Percentiles rank a stretch among this genome's conserved stretches.
Evolutionary conservation across 2,329 filamentous ascomycete species (phyloP).

Genomic region (Aureobasidium subglaciale): DNA sequence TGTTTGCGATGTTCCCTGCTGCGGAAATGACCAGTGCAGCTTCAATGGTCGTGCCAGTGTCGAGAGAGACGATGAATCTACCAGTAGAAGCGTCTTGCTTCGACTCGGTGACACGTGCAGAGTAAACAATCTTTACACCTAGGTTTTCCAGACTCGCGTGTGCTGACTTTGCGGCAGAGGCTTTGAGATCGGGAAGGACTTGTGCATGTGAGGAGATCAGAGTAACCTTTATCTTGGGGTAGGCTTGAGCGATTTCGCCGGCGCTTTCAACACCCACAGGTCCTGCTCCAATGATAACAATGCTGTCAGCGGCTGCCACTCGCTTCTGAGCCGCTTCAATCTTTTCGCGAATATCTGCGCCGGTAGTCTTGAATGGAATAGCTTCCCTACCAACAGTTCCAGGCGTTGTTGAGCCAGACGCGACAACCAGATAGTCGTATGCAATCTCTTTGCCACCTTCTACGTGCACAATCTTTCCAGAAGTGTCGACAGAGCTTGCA

Average conservation of each 20-base stretch:
- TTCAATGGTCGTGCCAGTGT: slow-evolving; percentile 36
- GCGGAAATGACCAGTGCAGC: slow-evolving; percentile 45
- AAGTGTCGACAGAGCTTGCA: slow-evolving; percentile 38
- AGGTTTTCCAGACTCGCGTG: neutral
- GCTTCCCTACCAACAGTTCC: slow-evolving; percentile 11
- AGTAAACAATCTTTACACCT: slow-evolving; percentile 5
- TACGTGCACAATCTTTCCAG: slow-evolving; percentile 35
- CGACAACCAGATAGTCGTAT: slow-evolving; percentile 45
- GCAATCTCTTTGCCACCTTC: slow-evolving; percentile 27
- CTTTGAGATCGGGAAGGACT: slow-evolving; percentile 6
- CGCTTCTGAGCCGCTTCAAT: slow-evolving; percentile 5
- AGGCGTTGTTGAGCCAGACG: slow-evolving; percentile 40
- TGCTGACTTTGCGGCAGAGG: neutral
- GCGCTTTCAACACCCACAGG: slow-evolving; percentile 7
- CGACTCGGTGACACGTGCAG: neutral
- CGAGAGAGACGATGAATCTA: slow-evolving; percentile 25
- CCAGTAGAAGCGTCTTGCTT: neutral
- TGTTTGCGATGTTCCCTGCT: slow-evolving; percentile 42
- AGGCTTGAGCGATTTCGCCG: slow-evolving; percentile 7
- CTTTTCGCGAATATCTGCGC: neutral
- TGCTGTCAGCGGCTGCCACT: neutral
- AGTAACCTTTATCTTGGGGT: neutral
- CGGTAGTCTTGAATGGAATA: slow-evolving; percentile 14
- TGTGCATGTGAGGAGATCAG: slow-evolving; percentile 3
- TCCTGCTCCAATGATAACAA: slow-evolving; percentile 3